Evolutionary conservation across 768 basidiomycete species (phyloP), one percentile per base, ranked within the genome.

Genomic region (Vishniacozyma victoriae): DNA sequence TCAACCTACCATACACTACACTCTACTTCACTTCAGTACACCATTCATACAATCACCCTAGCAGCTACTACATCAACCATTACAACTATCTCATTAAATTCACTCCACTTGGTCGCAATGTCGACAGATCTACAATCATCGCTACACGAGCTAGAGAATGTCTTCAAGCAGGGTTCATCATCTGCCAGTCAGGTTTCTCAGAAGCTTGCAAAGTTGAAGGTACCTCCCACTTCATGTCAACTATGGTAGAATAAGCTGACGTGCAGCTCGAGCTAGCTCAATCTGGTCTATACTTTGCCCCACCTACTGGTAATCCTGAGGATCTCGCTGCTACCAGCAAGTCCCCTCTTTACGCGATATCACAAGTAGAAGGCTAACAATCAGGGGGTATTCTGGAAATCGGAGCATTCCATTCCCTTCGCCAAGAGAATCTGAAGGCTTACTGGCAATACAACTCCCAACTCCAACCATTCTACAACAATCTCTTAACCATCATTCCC

Each of bases 341-440:
- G 64, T 55, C 15, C 20, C 2, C 6, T 47, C 26, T 3, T 19
- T 25, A 5, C 38, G 5, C 27, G 18, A 5, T n/a, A n/a, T n/a
- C n/a, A n/a, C n/a, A n/a, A n/a, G n/a, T n/a, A n/a, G n/a, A 2
- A 20, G 19, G 35, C 50, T 46, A 29, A 45, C 40, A 29, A 2
- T 26, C 71, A 92, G 90, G 93, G 52, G 89, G 91, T 54, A 86
- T 95, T 50, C 83, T 99, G 50, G 93, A 96, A 76, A 84, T 96
- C 60, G 93, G 91, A 44, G 89, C 91, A 15, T 84, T 92, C 76
- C 86, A 87, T 78, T 90, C 92, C 54, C 86, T 97, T 71, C 81
- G 89, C 31, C 79, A 83, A 55, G 81, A 81, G 66, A 88, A 93
- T 70, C 80, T 92, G 18, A 86, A 91, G 44, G 85, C 88, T 0